Evolutionary conservation across 2,329 filamentous ascomycete genomes (phyloP).

Genomic region (Aspergillus pseudoterreus): DNA sequence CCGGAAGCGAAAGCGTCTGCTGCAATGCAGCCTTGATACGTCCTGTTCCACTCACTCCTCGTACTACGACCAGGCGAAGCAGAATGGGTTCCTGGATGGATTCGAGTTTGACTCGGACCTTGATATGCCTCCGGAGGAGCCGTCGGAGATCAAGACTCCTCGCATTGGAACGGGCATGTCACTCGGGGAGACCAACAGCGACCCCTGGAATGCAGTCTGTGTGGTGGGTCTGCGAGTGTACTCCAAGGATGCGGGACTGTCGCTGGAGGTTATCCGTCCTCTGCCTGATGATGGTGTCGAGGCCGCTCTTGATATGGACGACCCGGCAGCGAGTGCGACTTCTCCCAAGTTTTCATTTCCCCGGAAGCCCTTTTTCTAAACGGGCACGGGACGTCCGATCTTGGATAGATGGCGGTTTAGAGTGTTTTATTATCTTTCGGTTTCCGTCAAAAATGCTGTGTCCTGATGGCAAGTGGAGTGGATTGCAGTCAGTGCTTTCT

Average conservation of each 20-base stretch:
- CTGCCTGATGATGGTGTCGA: constrained; percentile 36
- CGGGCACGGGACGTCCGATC: neutral
- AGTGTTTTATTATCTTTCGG: too few species aligned
- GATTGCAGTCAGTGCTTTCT: too few species aligned
- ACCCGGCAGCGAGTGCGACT: constrained; percentile 33
- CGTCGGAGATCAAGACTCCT: constrained; percentile 10
- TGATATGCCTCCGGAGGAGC: constrained; percentile 35
- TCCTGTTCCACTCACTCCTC: constrained; percentile 13
- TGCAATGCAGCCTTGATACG: constrained; percentile 23
- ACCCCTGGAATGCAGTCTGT: constrained; percentile 60
- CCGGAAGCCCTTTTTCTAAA: neutral
- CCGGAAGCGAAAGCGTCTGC: constrained; percentile 13
- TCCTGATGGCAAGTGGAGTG: too few species aligned
- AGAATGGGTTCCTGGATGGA: constrained; percentile 32
- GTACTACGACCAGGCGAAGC: constrained; percentile 24
- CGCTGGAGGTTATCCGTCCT: constrained; percentile 51
- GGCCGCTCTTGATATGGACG: constrained; percentile 43
- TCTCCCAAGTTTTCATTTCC: constrained; percentile 18
- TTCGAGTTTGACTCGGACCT: constrained; percentile 43
- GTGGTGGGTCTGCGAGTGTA: constrained; percentile 59
- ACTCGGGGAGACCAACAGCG: constrained; percentile 18
- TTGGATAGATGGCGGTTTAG: too few species aligned
- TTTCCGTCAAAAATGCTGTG: too few species aligned
- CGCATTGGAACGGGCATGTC: constrained; percentile 9
- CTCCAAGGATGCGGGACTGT: constrained; percentile 48